These are phyloP conservation scores for Plasmodium relictum DNA, from an alignment of 169 alveolate genomes.

Conservation along the genomic window DNA sequence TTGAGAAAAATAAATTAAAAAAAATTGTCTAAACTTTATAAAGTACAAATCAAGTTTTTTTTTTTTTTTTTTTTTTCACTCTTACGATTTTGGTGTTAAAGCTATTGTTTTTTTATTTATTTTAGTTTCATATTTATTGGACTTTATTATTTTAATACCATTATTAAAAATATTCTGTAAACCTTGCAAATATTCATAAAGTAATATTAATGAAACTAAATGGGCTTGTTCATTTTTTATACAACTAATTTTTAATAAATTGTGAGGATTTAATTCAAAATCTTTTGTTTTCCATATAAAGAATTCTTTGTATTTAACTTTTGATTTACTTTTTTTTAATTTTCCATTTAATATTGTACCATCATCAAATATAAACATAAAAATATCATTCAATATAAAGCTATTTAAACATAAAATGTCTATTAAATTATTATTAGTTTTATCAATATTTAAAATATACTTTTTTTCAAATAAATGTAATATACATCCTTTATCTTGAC, in stretches of 20 bases:
- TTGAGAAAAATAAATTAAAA: neutral
- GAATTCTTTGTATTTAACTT: constrained; percentile 36
- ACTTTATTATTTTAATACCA: constrained; percentile 31
- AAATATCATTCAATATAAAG: constrained; percentile 16
- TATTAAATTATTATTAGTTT: constrained; percentile 13
- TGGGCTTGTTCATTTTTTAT: constrained; percentile 19
- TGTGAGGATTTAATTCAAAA: constrained; percentile 31
- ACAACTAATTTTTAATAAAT: constrained; percentile 32
- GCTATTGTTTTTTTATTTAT: constrained; percentile 19
- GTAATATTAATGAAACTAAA: constrained; percentile 21
- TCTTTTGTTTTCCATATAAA: constrained; percentile 37
- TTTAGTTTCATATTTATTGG: constrained; percentile 16
- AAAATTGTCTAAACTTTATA: no score
- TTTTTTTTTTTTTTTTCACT: neutral
- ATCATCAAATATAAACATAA: constrained; percentile 51
- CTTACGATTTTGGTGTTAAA: constrained; percentile 42
- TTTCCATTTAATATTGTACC: constrained; percentile 49
- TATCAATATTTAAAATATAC: constrained; percentile 67
- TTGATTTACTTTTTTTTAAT: constrained; percentile 22
- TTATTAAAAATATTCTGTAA: constrained; percentile 39
- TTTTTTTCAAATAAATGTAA: constrained; percentile 50
- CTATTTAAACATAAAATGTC: constrained; percentile 57
- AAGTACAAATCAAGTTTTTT: no score
- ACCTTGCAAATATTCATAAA: constrained; percentile 61
- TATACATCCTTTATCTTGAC: constrained; percentile 74